Evolutionary conservation across 2,329 filamentous ascomycete genomes (phyloP).

Genomic region (Epichloe sibirici): DNA sequence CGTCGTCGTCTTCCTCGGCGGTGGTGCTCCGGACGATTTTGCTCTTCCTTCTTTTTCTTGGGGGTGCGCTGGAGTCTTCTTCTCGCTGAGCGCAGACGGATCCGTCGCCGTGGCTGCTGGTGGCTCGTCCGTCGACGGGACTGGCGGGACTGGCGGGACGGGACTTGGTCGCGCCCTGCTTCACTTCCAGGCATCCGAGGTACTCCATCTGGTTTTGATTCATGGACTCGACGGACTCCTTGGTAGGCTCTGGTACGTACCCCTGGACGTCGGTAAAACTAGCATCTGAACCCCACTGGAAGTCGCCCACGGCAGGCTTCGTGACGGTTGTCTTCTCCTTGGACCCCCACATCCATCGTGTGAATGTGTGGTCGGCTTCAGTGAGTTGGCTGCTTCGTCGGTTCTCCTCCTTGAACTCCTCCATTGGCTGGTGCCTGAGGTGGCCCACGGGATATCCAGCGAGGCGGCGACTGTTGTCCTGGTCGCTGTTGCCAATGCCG

Average conservation of each 20-base stretch:
- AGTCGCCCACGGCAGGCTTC: constrained; percentile 28
- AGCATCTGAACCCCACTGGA: constrained; percentile 59
- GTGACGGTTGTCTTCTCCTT: constrained; percentile 18
- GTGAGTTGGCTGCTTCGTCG: constrained; percentile 19
- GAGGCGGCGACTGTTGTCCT: constrained; percentile 12
- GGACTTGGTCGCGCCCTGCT: constrained; percentile 46
- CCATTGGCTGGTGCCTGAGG: constrained; percentile 29
- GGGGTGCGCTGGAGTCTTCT: constrained; percentile 28
- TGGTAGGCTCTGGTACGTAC: constrained; percentile 44
- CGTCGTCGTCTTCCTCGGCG: constrained; percentile 19
- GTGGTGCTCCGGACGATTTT: constrained; percentile 31
- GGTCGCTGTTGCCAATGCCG: constrained; percentile 14
- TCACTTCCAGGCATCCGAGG: constrained; percentile 44
- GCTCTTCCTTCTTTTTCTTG: constrained; percentile 43
- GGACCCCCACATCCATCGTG: constrained; percentile 29
- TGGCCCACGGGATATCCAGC: constrained; percentile 27
- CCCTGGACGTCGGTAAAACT: constrained; percentile 45
- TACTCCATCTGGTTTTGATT: constrained; percentile 42
- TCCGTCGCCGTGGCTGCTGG: constrained; percentile 9
- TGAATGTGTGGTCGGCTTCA: constrained; percentile 25
- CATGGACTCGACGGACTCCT: constrained; percentile 46
- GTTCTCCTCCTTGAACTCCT: constrained; percentile 29
- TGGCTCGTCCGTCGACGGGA: constrained; percentile 24
- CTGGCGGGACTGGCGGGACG: constrained; percentile 34
- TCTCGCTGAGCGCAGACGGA: constrained; percentile 17